Base-by-base conservation (phyloP, 2,329 filamentous ascomycete genomes). In the Epichloe sylvatica region DNA sequence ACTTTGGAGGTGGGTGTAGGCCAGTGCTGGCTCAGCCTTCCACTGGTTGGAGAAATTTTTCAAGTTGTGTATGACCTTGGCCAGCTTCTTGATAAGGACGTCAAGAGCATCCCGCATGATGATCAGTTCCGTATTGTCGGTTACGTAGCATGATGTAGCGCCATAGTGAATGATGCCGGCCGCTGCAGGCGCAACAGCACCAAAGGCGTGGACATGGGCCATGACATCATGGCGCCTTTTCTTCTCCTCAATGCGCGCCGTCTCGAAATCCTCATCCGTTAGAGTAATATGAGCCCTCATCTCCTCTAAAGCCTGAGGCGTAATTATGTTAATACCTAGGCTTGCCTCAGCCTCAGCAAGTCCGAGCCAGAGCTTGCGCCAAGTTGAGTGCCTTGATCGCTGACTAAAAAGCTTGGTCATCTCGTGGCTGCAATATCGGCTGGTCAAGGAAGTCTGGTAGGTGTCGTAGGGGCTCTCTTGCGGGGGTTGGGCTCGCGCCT, bases 361-460 rank as follows among this genome's bases (percentile, higher is more conserved):
- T 68, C 76, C 81, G 42, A 91, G 71, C 90, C 90, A 96, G 17
- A 95, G 78, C 64, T 86, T 76, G 55, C 89, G 80, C 88, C 88
- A 94, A 49, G 81, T 88, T 40, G 79, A 82, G 65, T 82, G 80
- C 33, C 88, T 77, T 49, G 80, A 83, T 41, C 87, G 79, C 52
- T 83, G 79, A 57, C 81, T 83, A 73, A 95, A 96, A 53, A 95
- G 78, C 55, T 77, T 75, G 59, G 82, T 77, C 84, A 92, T 90
- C 68, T 85, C 84, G 54, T 66, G 63, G 58, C 77, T 84, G 67
- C 81, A 81, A 72, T 92, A 92, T 59, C 87, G 78, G 57, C 74
- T 75, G 56, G 77, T 81, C 57, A 89, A 70, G 35, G 83, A 78
- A 41, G 84, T 87, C 69, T 83, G 75, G 64, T 83, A 67, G 19